Evolutionary conservation across 495 filamentous ascomycete species (phyloP), one percentile per base, ranked within the genome.

Genomic region (Halenospora varia): DNA sequence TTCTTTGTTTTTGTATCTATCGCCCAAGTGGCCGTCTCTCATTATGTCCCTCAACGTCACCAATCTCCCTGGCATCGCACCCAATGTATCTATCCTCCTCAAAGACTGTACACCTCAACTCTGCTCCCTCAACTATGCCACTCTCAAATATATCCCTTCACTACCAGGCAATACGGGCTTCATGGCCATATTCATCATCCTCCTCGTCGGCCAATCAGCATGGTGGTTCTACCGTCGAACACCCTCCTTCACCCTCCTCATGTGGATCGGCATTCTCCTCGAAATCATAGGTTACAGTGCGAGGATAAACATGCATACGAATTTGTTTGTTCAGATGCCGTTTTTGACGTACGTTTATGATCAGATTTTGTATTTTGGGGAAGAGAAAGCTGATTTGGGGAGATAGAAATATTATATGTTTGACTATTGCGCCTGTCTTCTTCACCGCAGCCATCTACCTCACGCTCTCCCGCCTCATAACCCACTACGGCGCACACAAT

Each of bases 361-460:
- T 15, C n/a, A n/a, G n/a, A n/a, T n/a, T n/a, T n/a, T n/a, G n/a
- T n/a, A n/a, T n/a, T n/a, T n/a, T n/a, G n/a, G n/a, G n/a, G n/a
- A n/a, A n/a, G n/a, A n/a, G n/a, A n/a, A n/a, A n/a, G n/a, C n/a
- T n/a, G n/a, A n/a, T n/a, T n/a, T n/a, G n/a, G n/a, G n/a, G n/a
- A n/a, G 45, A 46, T 17, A 64, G 62, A 1, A 46, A 64, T 39
- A 44, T 64, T 25, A 61, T 60, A 22, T 73, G 69, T 60, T 70
- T 88, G 4, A 88, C 84, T 23, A 78, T 89, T 53, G 86, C 70
- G 4, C 85, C 85, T 4, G 81, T 82, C 51, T 86, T 88, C 69
- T 66, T 88, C 42, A 72, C 81, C 20, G 86, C 81, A 10, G 80
- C 78, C 10, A 53, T 88, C 57, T 89, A 89, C 62, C 77, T 88